Conservation (phyloP, 331 rosid species). For the Ulmus americana region DNA sequence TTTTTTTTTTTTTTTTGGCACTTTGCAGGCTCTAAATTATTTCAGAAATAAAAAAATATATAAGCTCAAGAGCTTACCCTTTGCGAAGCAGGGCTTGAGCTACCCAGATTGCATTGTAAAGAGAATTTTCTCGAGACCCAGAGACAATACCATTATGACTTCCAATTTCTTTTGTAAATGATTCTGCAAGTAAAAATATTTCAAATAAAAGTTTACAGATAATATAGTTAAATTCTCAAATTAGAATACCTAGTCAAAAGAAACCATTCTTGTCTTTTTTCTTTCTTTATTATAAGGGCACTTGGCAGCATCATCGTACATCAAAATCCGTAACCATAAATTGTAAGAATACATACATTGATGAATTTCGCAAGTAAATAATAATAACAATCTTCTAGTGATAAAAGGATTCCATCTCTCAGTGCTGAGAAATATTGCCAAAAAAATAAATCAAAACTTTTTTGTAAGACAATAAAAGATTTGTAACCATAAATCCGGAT, state of each 20-base stretch:
- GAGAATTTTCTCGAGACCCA: conserved; percentile 74
- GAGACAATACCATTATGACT: conserved; percentile 67
- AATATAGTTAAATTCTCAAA: neutral
- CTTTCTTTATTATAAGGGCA: too few species aligned
- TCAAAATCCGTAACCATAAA: neutral
- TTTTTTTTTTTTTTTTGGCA: neutral
- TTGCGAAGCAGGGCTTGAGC: conserved; percentile 89
- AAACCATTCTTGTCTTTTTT: too few species aligned
- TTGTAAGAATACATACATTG: neutral
- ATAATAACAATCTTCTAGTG: neutral
- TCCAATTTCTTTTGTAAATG: conserved; percentile 65
- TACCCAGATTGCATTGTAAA: conserved; percentile 85
- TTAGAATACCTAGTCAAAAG: neutral
- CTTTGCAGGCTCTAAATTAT: conserved; percentile 1
- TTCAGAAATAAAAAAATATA: neutral
- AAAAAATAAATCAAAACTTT: too few species aligned
- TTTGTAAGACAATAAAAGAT: too few species aligned
- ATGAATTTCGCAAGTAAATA: neutral
- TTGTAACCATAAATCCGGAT: too few species aligned
- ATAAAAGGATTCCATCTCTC: neutral
- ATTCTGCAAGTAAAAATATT: conserved; percentile 38
- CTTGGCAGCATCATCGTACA: neutral
- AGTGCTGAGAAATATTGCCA: too few species aligned
- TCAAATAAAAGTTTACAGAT: neutral
- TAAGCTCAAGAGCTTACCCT: conserved; percentile 41